phyloP scores from a whole-genome alignment of 805 yeast species.

The Teunomyces panamensis region DNA sequence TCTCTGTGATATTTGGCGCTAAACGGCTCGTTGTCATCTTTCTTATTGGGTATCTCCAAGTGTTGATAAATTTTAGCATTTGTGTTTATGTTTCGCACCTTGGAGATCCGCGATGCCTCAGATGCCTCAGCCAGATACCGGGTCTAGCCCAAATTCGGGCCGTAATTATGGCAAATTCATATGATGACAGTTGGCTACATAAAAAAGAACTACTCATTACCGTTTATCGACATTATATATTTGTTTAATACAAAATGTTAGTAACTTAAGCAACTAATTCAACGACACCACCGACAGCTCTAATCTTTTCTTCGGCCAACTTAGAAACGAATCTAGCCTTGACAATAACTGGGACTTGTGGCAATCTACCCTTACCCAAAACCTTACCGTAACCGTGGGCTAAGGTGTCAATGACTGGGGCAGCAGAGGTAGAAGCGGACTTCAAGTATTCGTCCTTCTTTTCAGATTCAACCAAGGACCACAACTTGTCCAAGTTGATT shows the following conservation, averaged over 20 bases:
- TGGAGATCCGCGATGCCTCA: not conserved
- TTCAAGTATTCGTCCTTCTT: conserved; percentile 92
- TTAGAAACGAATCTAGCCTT: conserved; percentile 99
- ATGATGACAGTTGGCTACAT: not conserved
- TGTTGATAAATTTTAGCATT: not conserved
- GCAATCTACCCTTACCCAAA: conserved; percentile 98
- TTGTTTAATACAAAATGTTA: conserved; percentile 5
- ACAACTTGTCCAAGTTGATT: conserved; percentile 96
- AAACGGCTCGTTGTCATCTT: not conserved
- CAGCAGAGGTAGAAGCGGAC: conserved; percentile 80
- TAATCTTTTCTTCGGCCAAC: conserved; percentile 99
- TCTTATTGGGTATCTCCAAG: not conserved
- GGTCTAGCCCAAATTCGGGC: not conserved
- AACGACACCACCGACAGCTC: conserved; percentile 99
- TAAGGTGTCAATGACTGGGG: conserved; percentile 98
- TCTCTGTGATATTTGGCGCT: conserved; percentile 12
- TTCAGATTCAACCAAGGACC: conserved; percentile 93
- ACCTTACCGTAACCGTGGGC: conserved; percentile 99
- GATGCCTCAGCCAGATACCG: not conserved
- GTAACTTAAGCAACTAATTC: conserved; percentile 90
- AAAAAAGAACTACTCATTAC: conserved; percentile 1
- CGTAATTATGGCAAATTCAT: too few species aligned
- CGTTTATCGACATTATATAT: conserved; percentile 4
- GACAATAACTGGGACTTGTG: conserved; percentile 97
- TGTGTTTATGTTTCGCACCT: conserved; percentile 2